Evolutionary conservation across 2,329 filamentous ascomycete genomes (phyloP).

Genomic region (Sclerotinia sclerotiorum): DNA sequence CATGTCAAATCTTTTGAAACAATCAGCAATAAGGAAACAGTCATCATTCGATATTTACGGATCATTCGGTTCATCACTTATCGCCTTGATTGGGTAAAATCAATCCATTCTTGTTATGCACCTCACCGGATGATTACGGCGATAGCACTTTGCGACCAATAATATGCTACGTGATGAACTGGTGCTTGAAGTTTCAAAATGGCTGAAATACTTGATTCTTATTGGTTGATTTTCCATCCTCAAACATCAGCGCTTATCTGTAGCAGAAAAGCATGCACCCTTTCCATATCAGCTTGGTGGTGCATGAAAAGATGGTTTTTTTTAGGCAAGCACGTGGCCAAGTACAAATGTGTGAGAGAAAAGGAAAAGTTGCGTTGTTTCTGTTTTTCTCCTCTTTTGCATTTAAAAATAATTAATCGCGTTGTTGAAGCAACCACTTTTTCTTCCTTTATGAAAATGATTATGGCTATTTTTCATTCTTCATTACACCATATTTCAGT

Average conservation of each 20-base stretch:
- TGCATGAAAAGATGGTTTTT: background rate
- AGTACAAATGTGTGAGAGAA: background rate
- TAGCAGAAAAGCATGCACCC: background rate
- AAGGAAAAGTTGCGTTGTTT: background rate
- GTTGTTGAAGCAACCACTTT: background rate
- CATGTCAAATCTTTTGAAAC: background rate
- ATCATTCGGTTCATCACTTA: background rate
- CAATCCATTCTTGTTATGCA: constrained; percentile 3
- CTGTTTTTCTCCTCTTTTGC: background rate
- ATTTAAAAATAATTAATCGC: background rate
- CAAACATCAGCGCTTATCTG: background rate
- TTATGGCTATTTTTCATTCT: background rate
- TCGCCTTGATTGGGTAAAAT: background rate
- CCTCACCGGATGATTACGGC: background rate
- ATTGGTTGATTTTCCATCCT: background rate
- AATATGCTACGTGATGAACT: too few relatives aligned
- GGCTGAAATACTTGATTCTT: too few relatives aligned
- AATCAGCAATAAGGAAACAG: background rate
- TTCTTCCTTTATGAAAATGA: background rate
- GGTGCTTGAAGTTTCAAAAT: too few relatives aligned
- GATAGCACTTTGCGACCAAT: too few relatives aligned
- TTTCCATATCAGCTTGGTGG: background rate
- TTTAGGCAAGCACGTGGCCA: background rate
- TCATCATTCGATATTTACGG: background rate
- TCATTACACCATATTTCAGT: background rate